Evolutionary conservation across 2,329 filamentous ascomycete species (phyloP).

Genomic region (Penicillium thymicola): DNA sequence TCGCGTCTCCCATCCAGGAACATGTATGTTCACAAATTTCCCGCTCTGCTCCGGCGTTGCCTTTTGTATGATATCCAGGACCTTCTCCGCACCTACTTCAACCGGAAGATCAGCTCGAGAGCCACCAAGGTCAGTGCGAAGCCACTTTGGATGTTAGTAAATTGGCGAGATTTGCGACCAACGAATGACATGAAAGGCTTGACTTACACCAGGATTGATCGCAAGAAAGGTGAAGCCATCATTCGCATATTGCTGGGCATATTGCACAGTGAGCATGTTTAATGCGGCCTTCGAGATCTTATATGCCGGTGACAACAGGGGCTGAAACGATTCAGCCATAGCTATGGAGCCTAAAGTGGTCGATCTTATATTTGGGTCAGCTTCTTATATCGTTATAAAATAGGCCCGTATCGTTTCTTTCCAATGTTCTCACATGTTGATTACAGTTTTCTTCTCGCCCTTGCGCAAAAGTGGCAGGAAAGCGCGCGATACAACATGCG

Average conservation of each 20-base stretch:
- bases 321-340: slow-evolving; percentile 29
- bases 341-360: slow-evolving; percentile 45
- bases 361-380: slow-evolving; percentile 28
- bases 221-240: slow-evolving; percentile 46
- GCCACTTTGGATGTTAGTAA: slow-evolving; percentile 37
- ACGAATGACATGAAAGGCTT: background rate
- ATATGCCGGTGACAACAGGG: slow-evolving; percentile 35
- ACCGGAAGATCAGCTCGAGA: slow-evolving; percentile 42
- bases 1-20: slow-evolving; percentile 39
- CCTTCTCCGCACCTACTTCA: slow-evolving; percentile 38
- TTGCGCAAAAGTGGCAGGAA: slow-evolving; percentile 41
- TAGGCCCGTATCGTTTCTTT: background rate
- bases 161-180: background rate
- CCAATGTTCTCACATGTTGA: slow-evolving; percentile 42
- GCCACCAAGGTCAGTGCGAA: slow-evolving; percentile 46
- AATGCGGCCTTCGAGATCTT: slow-evolving; percentile 50
- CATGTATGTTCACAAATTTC: slow-evolving; percentile 48
- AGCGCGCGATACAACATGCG: slow-evolving; percentile 40
- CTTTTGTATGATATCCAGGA: slow-evolving; percentile 46
- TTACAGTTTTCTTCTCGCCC: slow-evolving; percentile 43
- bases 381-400: background rate
- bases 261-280: slow-evolving; percentile 47
- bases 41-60: slow-evolving; percentile 43
- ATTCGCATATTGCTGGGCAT: slow-evolving; percentile 27
- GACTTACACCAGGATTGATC: slow-evolving; percentile 47